Conservation (phyloP, 768 basidiomycete genomes). For the Porpolomopsis calyptriformis region DNA sequence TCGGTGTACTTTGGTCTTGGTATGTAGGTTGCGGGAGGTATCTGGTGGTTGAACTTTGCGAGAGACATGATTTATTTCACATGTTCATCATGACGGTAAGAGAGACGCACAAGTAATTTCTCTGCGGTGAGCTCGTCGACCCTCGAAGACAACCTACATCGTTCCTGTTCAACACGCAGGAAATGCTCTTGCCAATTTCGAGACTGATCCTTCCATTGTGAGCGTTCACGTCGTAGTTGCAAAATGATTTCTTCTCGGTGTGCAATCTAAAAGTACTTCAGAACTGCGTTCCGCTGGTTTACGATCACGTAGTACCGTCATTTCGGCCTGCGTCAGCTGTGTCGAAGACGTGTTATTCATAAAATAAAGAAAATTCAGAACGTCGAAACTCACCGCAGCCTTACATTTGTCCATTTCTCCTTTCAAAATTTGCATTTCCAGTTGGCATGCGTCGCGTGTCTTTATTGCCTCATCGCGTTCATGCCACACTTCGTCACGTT, state of each 20-base stretch:
- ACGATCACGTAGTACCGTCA: constrained; percentile 1
- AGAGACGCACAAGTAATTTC: constrained; percentile 31
- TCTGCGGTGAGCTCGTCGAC: constrained; percentile 51
- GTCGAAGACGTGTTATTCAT: neutral
- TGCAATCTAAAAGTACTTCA: constrained; percentile 29
- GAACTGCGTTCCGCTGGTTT: neutral
- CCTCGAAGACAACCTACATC: constrained; percentile 44
- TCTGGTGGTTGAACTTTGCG: neutral
- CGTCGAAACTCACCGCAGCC: constrained; percentile 35
- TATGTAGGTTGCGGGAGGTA: constrained; percentile 21
- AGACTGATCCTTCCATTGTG: constrained; percentile 68
- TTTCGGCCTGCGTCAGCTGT: constrained; percentile 2
- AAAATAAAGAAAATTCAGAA: constrained; percentile 7
- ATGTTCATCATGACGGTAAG: neutral
- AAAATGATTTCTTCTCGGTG: constrained; percentile 52
- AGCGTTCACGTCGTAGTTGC: constrained; percentile 52
- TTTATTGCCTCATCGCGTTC: constrained; percentile 42
- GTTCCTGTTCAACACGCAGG: constrained; percentile 60
- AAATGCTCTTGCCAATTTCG: constrained; percentile 76
- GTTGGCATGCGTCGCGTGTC: constrained; percentile 31
- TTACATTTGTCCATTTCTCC: constrained; percentile 29
- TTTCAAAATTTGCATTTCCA: constrained; percentile 41
- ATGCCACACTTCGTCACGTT: constrained; percentile 38
- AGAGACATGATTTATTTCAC: neutral
- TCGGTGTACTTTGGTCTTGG: constrained; percentile 23